Percentiles rank a stretch among this genome's conserved stretches.
These are phyloP conservation scores for Handroanthus guayacan DNA, from an alignment of 257 asterid genomes.

Conservation along the genomic window DNA sequence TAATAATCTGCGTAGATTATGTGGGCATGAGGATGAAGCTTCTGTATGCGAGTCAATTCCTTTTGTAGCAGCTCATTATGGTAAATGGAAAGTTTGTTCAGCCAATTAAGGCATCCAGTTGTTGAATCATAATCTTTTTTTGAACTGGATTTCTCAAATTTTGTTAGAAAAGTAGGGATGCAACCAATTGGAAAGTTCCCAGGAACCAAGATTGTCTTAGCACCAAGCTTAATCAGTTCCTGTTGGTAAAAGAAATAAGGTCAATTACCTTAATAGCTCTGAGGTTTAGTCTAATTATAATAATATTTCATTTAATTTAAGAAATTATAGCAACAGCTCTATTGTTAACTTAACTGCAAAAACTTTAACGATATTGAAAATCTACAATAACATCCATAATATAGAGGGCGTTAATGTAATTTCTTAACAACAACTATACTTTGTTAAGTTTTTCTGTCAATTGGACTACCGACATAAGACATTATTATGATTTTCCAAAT, in stretches of 20 bases:
- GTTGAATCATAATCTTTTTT: slow-evolving; percentile 43
- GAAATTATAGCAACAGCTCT: too few relatives aligned
- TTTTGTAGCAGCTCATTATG: slow-evolving; percentile 52
- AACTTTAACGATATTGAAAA: too few relatives aligned
- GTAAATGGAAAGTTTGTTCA: slow-evolving; percentile 45
- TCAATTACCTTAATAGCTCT: too few relatives aligned
- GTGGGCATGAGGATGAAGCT: slow-evolving; percentile 46
- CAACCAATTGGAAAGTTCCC: slow-evolving; percentile 63
- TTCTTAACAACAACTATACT: too few relatives aligned
- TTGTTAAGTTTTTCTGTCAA: too few relatives aligned
- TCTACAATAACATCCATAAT: too few relatives aligned
- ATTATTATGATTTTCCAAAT: too few relatives aligned
- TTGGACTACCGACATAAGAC: too few relatives aligned
- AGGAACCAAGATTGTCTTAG: slow-evolving; percentile 54
- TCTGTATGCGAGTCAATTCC: slow-evolving; percentile 42
- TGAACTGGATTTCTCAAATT: slow-evolving; percentile 25
- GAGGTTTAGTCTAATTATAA: too few relatives aligned
- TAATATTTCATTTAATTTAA: too few relatives aligned
- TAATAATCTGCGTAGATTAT: slow-evolving; percentile 60
- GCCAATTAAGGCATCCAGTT: slow-evolving; percentile 61
- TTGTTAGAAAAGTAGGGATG: slow-evolving; percentile 40
- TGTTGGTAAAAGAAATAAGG: neutral
- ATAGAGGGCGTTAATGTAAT: too few relatives aligned
- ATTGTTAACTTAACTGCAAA: too few relatives aligned
- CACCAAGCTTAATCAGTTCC: slow-evolving; percentile 63